These are phyloP conservation scores for Cercophora samala DNA, from an alignment of 495 filamentous ascomycete species.

Conservation along the genomic window DNA sequence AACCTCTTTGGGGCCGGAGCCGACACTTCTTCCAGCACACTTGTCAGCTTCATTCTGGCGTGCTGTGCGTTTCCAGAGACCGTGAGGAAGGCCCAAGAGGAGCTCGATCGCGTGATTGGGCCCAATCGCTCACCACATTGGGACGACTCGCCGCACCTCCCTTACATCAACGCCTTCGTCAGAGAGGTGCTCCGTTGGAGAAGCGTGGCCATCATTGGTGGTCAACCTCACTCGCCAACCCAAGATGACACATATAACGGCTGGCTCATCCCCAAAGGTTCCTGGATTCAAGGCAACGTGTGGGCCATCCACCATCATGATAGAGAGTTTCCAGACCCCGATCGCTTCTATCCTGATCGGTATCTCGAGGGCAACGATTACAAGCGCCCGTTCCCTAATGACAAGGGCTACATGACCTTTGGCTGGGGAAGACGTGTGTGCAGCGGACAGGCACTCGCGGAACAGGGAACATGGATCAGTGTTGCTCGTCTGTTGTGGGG, in stretches of 20 bases:
- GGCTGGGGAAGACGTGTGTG: slow-evolving; percentile 61
- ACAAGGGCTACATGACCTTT: slow-evolving; percentile 62
- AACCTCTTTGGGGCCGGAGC: slow-evolving; percentile 64
- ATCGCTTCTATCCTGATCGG: slow-evolving; percentile 53
- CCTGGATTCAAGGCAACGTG: slow-evolving; percentile 59
- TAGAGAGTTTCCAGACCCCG: slow-evolving; percentile 59
- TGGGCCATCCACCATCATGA: slow-evolving; percentile 66
- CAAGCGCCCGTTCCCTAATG: slow-evolving; percentile 53
- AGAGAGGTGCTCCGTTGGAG: slow-evolving; percentile 65
- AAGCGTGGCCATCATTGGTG: slow-evolving; percentile 60
- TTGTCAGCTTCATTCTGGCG: slow-evolving; percentile 61
- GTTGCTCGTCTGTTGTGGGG: slow-evolving; percentile 56
- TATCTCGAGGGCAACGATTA: slow-evolving; percentile 48
- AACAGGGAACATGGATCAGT: slow-evolving; percentile 55
- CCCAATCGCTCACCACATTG: slow-evolving; percentile 51
- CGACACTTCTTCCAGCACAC: slow-evolving; percentile 62
- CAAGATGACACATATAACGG: slow-evolving; percentile 58
- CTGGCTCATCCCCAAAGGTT: slow-evolving; percentile 50
- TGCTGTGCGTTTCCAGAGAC: slow-evolving; percentile 54
- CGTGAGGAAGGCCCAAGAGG: slow-evolving; percentile 41
- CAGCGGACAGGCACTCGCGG: slow-evolving; percentile 56
- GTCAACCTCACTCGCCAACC: slow-evolving; percentile 60
- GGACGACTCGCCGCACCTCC: slow-evolving; percentile 55
- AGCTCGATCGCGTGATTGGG: slow-evolving; percentile 59
- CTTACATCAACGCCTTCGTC: slow-evolving; percentile 58